Conservation (phyloP, 208 protist genomes). For the Naegleria fowleri region DNA sequence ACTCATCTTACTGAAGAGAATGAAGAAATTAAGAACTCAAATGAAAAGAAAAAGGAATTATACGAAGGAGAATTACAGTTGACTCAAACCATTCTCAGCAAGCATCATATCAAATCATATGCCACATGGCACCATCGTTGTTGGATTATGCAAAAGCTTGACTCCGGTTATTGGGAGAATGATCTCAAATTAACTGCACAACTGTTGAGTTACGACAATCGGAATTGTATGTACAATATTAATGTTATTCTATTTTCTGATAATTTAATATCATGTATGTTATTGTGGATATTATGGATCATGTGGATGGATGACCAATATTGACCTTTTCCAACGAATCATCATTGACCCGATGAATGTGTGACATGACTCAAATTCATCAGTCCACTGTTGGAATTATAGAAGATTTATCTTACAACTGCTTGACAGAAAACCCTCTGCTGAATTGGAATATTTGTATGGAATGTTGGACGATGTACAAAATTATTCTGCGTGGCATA, state of each 20-base stretch:
- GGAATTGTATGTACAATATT: slow-evolving; percentile 22
- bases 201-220: neutral
- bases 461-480: neutral
- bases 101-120: slow-evolving; percentile 1
- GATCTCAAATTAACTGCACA: neutral
- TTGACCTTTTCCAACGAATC: neutral
- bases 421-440: neutral
- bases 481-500: slow-evolving; percentile 29
- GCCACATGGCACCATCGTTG: neutral
- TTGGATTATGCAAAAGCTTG: neutral
- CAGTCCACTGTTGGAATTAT: slow-evolving; percentile 33
- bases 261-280: no score
- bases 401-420: slow-evolving; percentile 14
- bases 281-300: no score
- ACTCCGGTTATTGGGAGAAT: neutral
- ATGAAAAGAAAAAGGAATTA: neutral
- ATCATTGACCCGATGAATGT: neutral
- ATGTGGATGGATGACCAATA: slow-evolving; percentile 24
- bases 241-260: no score
- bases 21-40: neutral
- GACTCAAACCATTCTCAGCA: neutral
- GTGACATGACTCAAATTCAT: neutral
- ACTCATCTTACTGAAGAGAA: neutral
- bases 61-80: slow-evolving; percentile 14
- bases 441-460: neutral